These are phyloP conservation scores for Asterionellopsis glacialis DNA, from an alignment of 108 stramenopile genomes.

Conservation along the genomic window DNA sequence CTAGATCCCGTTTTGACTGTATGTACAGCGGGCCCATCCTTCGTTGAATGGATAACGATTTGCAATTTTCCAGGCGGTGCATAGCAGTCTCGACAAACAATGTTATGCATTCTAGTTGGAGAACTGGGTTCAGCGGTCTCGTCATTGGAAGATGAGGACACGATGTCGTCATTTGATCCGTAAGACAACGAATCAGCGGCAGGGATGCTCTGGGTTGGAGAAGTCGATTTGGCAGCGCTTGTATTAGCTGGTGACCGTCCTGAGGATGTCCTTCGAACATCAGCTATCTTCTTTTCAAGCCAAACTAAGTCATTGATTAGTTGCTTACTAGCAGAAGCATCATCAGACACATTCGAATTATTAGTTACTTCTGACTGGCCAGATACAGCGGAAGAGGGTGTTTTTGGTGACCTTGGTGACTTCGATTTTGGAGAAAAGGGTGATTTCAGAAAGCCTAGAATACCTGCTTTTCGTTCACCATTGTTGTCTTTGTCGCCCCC, in stretches of 20 bases:
- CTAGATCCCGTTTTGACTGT: conserved; percentile 56
- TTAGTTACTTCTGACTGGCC: conserved; percentile 6
- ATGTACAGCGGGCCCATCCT: conserved; percentile 78
- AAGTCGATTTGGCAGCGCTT: background rate
- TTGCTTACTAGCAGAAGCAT: conserved; percentile 32
- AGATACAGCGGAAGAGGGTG: conserved; percentile 3
- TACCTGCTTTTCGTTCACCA: background rate
- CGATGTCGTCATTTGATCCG: conserved; percentile 40
- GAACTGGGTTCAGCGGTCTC: conserved; percentile 25
- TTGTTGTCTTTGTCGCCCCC: background rate
- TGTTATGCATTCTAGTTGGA: conserved; percentile 34
- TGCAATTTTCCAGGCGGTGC: conserved; percentile 73
- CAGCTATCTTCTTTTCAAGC: conserved; percentile 75
- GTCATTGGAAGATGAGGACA: conserved; percentile 9
- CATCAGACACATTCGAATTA: conserved; percentile 7
- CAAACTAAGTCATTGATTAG: conserved; percentile 69
- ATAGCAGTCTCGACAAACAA: conserved; percentile 65
- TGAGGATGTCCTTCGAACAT: conserved; percentile 17
- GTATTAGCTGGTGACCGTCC: conserved; percentile 5
- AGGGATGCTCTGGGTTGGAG: conserved; percentile 1
- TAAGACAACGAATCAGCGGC: conserved; percentile 57
- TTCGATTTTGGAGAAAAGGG: background rate
- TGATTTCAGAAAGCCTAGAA: conserved; percentile 1
- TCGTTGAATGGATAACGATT: conserved; percentile 75
- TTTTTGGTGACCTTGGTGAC: background rate